A percentile compares a stretch with the other conserved stretches of the same genome.
These are phyloP conservation scores for Magnaporthiopsis poae DNA, from an alignment of 2,329 filamentous ascomycete species.

Conservation along the genomic window DNA sequence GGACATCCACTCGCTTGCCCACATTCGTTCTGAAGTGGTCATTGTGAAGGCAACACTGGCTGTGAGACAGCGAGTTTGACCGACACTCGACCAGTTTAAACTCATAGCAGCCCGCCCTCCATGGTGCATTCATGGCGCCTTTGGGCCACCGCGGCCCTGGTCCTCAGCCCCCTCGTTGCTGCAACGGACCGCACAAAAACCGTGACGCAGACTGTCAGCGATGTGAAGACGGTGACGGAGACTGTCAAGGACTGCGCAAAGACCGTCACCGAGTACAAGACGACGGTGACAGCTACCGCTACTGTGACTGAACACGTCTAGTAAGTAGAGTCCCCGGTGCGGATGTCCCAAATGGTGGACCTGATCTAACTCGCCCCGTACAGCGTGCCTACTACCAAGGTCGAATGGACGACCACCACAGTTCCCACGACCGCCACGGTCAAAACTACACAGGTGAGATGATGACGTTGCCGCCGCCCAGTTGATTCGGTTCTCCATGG, in stretches of 20 bases:
- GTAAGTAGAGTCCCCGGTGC: not conserved
- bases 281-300: not conserved
- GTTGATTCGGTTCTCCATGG: not conserved
- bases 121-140: constrained; percentile 18
- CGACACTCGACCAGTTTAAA: not conserved
- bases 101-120: not conserved
- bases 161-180: constrained; percentile 14
- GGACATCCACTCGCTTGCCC: constrained; percentile 5
- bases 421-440: not conserved
- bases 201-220: constrained; percentile 2
- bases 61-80: not conserved
- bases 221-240: constrained; percentile 1
- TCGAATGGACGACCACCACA: not conserved
- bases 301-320: constrained; percentile 1
- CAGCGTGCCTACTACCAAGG: not conserved
- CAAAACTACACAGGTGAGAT: not conserved
- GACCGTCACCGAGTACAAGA: not conserved
- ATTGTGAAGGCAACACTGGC: not conserved
- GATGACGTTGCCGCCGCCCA: not conserved
- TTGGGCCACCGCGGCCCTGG: constrained; percentile 15
- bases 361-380: not conserved
- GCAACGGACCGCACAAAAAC: constrained; percentile 10
- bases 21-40: constrained; percentile 6
- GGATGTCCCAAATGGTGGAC: not conserved
- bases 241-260: not conserved